A percentile compares a stretch with the other conserved stretches of the same genome.
Conservation (phyloP, 2,329 filamentous ascomycete genomes). For the Triangularia setosa region DNA sequence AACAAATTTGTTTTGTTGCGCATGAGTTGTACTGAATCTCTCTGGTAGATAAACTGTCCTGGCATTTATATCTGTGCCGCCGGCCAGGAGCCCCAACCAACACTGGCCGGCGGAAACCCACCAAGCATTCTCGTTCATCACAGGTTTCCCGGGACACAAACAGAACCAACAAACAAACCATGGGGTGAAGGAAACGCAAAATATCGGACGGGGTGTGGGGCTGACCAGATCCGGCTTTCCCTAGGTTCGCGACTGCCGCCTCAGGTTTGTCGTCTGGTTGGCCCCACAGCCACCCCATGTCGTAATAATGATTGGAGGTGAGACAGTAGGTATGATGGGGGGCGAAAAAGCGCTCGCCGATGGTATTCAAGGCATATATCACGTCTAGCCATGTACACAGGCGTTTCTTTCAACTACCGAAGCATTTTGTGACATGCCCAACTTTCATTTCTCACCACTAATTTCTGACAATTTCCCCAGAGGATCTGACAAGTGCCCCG, state of each 20-base stretch:
- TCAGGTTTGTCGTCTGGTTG: not conserved
- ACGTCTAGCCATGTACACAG: not conserved
- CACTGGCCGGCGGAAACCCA: not conserved
- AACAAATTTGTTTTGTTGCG: not conserved
- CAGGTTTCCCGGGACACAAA: not conserved
- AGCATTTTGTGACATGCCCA: too few species aligned
- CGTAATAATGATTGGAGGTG: too few species aligned
- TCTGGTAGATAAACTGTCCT: not conserved
- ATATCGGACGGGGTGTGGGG: not conserved
- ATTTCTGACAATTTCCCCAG: too few species aligned
- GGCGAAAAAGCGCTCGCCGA: too few species aligned
- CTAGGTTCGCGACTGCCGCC: not conserved
- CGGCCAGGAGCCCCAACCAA: not conserved
- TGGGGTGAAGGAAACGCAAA: not conserved
- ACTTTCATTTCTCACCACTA: too few species aligned
- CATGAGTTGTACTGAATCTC: not conserved
- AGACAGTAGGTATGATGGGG: too few species aligned
- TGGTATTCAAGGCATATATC: too few species aligned
- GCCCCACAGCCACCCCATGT: not conserved
- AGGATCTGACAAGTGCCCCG: too few species aligned
- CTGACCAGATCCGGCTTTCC: not conserved
- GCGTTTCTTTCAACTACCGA: too few species aligned
- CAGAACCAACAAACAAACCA: not conserved
- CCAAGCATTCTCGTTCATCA: not conserved
- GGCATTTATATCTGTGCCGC: not conserved